These are phyloP conservation scores for Evansstolkia leycettana DNA, from an alignment of 495 filamentous ascomycete species.

Conservation along the genomic window DNA sequence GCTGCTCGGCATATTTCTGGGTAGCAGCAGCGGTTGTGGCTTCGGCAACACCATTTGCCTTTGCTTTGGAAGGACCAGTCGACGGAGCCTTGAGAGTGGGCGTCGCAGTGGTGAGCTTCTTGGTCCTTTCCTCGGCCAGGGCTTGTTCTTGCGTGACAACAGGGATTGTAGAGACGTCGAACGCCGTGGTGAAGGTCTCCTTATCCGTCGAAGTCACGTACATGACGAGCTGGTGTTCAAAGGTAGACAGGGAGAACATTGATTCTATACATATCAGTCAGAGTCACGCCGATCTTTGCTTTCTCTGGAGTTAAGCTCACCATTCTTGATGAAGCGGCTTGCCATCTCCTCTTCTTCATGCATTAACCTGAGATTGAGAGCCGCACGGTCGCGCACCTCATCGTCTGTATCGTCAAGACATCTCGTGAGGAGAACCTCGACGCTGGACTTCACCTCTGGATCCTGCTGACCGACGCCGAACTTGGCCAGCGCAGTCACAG, in stretches of 20 bases:
- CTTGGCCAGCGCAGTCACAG: conserved; percentile 90
- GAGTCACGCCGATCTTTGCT: neutral
- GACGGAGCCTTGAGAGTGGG: conserved; percentile 92
- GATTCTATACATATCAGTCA: conserved; percentile 22
- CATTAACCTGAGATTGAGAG: conserved; percentile 84
- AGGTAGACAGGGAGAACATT: conserved; percentile 88
- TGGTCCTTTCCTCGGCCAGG: conserved; percentile 89
- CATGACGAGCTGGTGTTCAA: conserved; percentile 95
- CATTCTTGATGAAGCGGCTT: conserved; percentile 79
- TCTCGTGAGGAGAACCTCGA: conserved; percentile 80
- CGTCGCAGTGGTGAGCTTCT: conserved; percentile 85
- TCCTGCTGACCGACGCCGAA: conserved; percentile 97
- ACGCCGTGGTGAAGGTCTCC: conserved; percentile 70
- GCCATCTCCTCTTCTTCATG: conserved; percentile 73
- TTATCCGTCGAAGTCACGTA: conserved; percentile 88
- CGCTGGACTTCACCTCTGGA: conserved; percentile 88
- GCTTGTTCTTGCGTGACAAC: conserved; percentile 93
- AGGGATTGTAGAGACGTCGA: conserved; percentile 85
- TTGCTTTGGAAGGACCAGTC: conserved; percentile 64
- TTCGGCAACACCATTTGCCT: conserved; percentile 56
- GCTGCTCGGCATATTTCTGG: conserved; percentile 75
- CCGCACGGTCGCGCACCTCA: conserved; percentile 92
- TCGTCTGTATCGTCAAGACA: conserved; percentile 97
- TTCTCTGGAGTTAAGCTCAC: conserved; percentile 29
- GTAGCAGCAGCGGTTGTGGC: conserved; percentile 63